These are phyloP conservation scores for Leishmania major DNA, from an alignment of 208 protist genomes.

Conservation along the genomic window DNA sequence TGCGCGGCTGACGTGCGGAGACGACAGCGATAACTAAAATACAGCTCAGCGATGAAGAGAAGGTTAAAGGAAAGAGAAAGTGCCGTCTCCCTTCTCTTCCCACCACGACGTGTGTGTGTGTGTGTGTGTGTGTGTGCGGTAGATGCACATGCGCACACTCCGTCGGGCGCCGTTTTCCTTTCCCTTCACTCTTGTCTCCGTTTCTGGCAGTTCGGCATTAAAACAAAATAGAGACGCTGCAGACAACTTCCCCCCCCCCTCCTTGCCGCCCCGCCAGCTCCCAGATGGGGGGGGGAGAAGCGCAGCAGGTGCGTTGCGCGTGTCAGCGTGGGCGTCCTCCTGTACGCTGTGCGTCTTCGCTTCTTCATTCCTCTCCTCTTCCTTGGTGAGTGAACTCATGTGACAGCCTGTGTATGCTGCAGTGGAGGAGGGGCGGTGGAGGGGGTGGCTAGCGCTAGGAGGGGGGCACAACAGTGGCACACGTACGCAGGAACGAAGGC, in stretches of 20 bases:
- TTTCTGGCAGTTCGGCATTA: neutral
- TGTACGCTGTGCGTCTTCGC: neutral
- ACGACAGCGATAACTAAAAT: conserved; percentile 2
- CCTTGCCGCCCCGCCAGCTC: neutral
- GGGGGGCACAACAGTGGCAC: neutral
- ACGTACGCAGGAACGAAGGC: neutral
- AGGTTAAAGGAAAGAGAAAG: neutral
- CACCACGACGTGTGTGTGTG: neutral
- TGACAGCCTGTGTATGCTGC: neutral
- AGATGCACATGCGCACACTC: neutral
- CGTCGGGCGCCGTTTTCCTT: neutral
- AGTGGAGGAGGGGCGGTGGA: neutral
- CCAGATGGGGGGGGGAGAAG: neutral
- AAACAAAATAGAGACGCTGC: neutral
- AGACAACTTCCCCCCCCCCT: no score
- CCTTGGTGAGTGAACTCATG: neutral
- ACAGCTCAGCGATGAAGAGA: neutral
- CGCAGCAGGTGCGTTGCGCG: neutral
- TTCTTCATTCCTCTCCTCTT: neutral
- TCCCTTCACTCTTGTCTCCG: neutral
- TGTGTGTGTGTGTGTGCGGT: neutral
- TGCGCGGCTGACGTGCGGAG: neutral
- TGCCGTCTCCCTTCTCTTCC: neutral
- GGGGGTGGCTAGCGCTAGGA: neutral
- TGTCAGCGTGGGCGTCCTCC: neutral